Evolutionary conservation across 176 grass and related monocot species (phyloP), one percentile per base, ranked within the genome.

Genomic region (Eremochloa ophiuroides): DNA sequence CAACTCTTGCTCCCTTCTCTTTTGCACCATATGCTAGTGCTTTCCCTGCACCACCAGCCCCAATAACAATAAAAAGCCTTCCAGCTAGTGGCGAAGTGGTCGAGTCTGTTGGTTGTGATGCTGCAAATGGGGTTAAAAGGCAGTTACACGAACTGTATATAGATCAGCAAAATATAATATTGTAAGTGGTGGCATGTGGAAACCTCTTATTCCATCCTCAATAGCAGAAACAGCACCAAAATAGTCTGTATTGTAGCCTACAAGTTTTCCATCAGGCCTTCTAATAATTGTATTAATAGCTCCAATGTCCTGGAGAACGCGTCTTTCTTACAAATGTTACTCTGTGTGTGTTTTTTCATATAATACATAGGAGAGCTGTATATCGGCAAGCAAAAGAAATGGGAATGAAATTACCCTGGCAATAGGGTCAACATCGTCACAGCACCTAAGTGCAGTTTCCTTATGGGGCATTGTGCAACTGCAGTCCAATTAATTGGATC

Each of bases 251-350:
- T 98, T 98, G 82, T 93, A 95, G 65, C 93, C 93, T 34, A 93
- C 82, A 83, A 98, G 90, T 71, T 93, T 95, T n/a, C 93, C 93
- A 62, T 98, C 73, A 76, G 88, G 66, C 42, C 74, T 93, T 86
- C 79, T 95, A n/a, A 98, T 79, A 35, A 98, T 91, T 68, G 93
- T 98, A 93, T 98, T 98, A 83, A 98, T 91, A 79, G 96, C 96
- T 76, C 96, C 96, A 63, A 98, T 98, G 22, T 86, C 86, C 96
- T 98, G 82, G 16, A 82, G 46, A 85, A 71, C 47, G 77, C 33
- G 3, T 26, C 15, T 11, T 83, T 16, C 2, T 42, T 81, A 37
- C 14, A 83, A 75, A 80, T 62, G 64, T 85, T 64, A 77, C 5
- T 84, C 43, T 73, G 9, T 15, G 42, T 51, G 51, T 26, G 3